These are phyloP conservation scores for Novymonas esmeraldas DNA, from an alignment of 208 protist genomes.

Conservation along the genomic window DNA sequence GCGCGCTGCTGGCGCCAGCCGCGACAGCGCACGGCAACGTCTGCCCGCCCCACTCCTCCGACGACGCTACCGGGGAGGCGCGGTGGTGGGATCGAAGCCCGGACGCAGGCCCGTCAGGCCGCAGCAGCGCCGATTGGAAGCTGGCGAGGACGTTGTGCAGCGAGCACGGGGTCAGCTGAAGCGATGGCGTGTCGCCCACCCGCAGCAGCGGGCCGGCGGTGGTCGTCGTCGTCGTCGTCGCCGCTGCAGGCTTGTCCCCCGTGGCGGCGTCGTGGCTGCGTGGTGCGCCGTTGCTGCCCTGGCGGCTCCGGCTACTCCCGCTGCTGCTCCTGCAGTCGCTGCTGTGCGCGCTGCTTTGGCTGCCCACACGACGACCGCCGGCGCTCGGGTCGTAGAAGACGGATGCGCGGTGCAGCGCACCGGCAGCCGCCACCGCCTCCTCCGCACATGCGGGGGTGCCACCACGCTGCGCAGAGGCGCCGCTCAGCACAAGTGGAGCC, in stretches of 20 bases:
- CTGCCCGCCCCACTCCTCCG: conserved; percentile 7
- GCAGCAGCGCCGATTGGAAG: conserved; percentile 27
- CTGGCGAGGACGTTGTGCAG: conserved; percentile 26
- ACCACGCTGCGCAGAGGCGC: neutral
- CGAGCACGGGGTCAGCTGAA: conserved; percentile 23
- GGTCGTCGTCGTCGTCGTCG: neutral
- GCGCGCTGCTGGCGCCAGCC: neutral
- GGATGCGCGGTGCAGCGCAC: too few relatives aligned
- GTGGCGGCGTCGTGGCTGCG: neutral
- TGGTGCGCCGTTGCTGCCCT: neutral
- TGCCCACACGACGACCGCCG: neutral
- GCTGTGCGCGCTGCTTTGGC: neutral
- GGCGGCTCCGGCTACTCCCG: neutral
- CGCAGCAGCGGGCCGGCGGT: neutral
- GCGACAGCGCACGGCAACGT: neutral
- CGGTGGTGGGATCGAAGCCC: conserved; percentile 1
- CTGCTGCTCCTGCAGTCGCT: neutral
- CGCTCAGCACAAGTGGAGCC: neutral
- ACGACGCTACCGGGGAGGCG: conserved; percentile 9
- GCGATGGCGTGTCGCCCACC: conserved; percentile 2
- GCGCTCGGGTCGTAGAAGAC: conserved; percentile 2
- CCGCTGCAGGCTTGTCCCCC: neutral
- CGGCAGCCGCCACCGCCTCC: neutral
- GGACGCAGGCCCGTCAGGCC: conserved; percentile 1
- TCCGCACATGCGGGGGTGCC: too few relatives aligned